Conservation (phyloP, 768 basidiomycete genomes). For the Lactarius hengduanensis region DNA sequence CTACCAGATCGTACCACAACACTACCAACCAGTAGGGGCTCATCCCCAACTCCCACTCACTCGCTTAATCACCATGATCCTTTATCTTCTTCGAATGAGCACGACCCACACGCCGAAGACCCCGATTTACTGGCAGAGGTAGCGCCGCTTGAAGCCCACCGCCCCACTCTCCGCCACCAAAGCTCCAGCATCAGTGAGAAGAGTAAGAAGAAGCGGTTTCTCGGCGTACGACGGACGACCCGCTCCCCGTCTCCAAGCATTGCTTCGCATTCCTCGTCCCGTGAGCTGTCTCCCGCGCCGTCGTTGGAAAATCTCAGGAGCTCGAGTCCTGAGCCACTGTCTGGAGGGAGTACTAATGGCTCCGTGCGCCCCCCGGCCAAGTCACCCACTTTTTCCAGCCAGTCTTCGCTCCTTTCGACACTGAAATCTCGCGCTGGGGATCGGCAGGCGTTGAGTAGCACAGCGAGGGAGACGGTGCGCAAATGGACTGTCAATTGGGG, state of each 20-base stretch:
- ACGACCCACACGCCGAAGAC: constrained; percentile 4
- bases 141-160: constrained; percentile 5
- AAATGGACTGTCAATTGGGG: constrained; percentile 91
- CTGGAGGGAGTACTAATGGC: not conserved
- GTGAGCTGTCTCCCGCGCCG: constrained; percentile 17
- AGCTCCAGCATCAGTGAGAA: constrained; percentile 21
- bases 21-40: constrained; percentile 10
- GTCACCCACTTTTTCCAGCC: constrained; percentile 7
- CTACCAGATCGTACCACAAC: not conserved
- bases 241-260: constrained; percentile 18
- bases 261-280: constrained; percentile 23
- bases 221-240: constrained; percentile 18
- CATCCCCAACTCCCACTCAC: constrained; percentile 14
- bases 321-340: constrained; percentile 8
- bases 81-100: not conserved
- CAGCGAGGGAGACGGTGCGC: constrained; percentile 85
- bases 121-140: constrained; percentile 10
- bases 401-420: constrained; percentile 57
- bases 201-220: constrained; percentile 23
- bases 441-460: constrained; percentile 81
- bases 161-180: constrained; percentile 18
- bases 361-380: constrained; percentile 1
- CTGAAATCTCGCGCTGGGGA: constrained; percentile 75
- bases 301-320: constrained; percentile 18
- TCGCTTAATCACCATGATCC: constrained; percentile 4